A percentile compares a stretch with the other conserved stretches of the same genome.
Evolutionary conservation across 1,284 basidiomycete species (phyloP).

Genomic region (Malassezia dermatis): DNA sequence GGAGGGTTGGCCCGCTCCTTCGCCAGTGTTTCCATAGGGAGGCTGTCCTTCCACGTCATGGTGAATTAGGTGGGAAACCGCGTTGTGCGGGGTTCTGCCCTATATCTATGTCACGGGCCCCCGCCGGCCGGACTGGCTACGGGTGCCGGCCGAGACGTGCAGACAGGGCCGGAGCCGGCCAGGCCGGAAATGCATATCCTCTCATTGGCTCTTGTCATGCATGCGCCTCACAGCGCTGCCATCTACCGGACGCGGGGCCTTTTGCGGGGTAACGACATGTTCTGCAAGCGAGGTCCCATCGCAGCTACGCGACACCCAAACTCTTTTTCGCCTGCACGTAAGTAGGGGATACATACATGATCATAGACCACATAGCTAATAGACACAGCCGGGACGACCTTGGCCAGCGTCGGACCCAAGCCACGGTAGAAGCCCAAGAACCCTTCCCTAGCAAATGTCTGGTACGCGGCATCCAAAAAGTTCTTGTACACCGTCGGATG

Average conservation of each 20-base stretch:
- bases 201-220: background rate
- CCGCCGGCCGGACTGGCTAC: background rate
- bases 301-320: constrained; percentile 1
- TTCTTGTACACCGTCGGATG: constrained; percentile 59
- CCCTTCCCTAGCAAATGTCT: constrained; percentile 75
- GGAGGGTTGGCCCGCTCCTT: constrained; percentile 52
- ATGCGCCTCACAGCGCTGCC: background rate
- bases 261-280: background rate
- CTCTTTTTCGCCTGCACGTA: background rate
- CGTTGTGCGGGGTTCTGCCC: constrained; percentile 1
- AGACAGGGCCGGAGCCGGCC: background rate
- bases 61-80: constrained; percentile 11
- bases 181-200: background rate
- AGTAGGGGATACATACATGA: constrained; percentile 14
- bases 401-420: constrained; percentile 76
- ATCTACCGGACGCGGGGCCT: background rate
- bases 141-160: background rate
- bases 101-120: background rate
- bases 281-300: background rate
- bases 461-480: constrained; percentile 69
- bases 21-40: constrained; percentile 48
- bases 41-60: constrained; percentile 26
- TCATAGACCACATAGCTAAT: constrained; percentile 47
- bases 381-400: constrained; percentile 49
- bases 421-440: constrained; percentile 93